These are phyloP conservation scores for Limnomonas spitsbergensis DNA, from an alignment of 139 green algal species.

Conservation along the genomic window DNA sequence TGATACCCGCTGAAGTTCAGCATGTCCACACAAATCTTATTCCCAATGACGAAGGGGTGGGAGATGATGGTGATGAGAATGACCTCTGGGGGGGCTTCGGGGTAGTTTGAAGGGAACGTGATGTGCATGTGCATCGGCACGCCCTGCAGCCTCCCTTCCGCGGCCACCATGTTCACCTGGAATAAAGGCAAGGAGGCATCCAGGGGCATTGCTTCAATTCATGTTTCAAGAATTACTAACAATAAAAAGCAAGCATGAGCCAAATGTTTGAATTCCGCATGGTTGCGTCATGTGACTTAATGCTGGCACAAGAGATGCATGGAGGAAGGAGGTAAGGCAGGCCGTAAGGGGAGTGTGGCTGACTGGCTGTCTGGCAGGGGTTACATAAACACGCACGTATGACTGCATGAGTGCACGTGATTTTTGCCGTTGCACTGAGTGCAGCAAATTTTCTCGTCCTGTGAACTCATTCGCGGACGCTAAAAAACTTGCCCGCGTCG, in stretches of 20 bases:
- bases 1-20: constrained; percentile 16
- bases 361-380: no score
- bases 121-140: constrained; percentile 25
- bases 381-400: no score
- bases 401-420: no score
- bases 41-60: constrained; percentile 31
- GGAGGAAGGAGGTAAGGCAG: background rate
- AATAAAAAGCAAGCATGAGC: background rate
- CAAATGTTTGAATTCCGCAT: background rate
- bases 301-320: background rate
- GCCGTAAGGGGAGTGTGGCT: no score
- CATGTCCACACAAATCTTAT: constrained; percentile 37
- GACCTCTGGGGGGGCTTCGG: background rate
- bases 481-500: no score
- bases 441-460: no score
- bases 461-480: no score
- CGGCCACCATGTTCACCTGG: constrained; percentile 16
- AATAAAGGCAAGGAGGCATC: background rate
- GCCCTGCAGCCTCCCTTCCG: background rate
- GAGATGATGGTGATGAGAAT: background rate
- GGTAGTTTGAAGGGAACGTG: constrained; percentile 23
- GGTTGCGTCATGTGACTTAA: no score
- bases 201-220: background rate
- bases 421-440: no score
- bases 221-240: no score